Percentiles rank a stretch among this genome's conserved stretches.
phyloP scores from a whole-genome alignment of 2,329 filamentous ascomycete genomes.

The Monilinia fructicola region DNA sequence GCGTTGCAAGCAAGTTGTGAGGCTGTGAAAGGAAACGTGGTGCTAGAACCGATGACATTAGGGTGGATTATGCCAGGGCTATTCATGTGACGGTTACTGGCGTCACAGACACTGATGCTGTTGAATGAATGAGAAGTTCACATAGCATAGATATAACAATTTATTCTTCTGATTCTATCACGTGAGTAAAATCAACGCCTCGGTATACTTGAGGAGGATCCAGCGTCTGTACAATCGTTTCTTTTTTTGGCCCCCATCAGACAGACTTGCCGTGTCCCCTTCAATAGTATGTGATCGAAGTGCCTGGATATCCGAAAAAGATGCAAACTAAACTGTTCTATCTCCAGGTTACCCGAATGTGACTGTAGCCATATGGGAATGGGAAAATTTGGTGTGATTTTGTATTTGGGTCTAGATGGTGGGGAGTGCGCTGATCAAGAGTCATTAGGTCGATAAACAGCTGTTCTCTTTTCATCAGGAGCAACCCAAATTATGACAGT shows the following conservation, averaged over 20 bases:
- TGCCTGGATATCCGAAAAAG: not conserved
- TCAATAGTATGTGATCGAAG: not conserved
- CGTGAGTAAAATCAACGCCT: not conserved
- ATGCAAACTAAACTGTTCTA: not conserved
- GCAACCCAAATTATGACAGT: no score
- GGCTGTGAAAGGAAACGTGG: not conserved
- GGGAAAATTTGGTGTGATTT: not conserved
- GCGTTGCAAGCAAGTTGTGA: not conserved
- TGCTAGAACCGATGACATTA: not conserved
- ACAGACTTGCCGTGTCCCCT: not conserved
- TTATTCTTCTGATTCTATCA: not conserved
- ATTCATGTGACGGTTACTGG: not conserved
- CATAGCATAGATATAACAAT: not conserved
- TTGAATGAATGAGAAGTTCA: not conserved
- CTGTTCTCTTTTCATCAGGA: no score
- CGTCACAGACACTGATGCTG: not conserved
- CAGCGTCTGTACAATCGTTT: not conserved
- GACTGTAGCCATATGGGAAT: constrained; percentile 5
- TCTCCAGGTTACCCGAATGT: not conserved
- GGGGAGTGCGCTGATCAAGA: not conserved
- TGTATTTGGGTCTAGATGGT: not conserved
- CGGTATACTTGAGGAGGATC: not conserved
- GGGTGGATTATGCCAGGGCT: not conserved
- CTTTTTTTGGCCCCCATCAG: not conserved
- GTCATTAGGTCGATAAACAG: not conserved